A percentile compares a stretch with the other conserved stretches of the same genome.
Conservation (phyloP, 2,329 filamentous ascomycete genomes). For the Calycina herbarum region DNA sequence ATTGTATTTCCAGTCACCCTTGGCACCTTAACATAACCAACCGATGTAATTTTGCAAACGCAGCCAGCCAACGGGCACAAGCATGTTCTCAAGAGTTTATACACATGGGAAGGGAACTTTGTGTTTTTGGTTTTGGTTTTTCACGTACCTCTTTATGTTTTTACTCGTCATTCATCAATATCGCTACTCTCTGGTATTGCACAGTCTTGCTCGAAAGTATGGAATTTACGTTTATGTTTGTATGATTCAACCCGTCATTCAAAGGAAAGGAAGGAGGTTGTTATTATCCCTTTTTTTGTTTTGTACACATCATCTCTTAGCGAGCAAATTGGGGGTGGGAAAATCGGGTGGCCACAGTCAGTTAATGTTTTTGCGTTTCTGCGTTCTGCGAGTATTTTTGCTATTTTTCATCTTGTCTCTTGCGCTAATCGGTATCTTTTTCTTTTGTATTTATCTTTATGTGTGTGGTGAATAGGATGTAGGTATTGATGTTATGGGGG, state of each 20-base stretch:
- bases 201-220: not conserved
- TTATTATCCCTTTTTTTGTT: not conserved
- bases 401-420: not conserved
- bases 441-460: not conserved
- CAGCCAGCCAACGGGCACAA: not conserved
- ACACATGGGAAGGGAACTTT: not conserved
- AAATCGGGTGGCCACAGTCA: constrained; percentile 3
- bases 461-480: not conserved
- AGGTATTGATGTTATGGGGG: constrained; percentile 1
- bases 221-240: constrained; percentile 1
- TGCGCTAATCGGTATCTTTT: not conserved
- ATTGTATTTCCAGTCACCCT: not conserved
- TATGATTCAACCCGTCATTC: constrained; percentile 1
- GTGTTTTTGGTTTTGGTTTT: not conserved
- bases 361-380: not conserved
- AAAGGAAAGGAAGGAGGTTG: not conserved
- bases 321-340: constrained; percentile 5
- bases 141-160: not conserved
- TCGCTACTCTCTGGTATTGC: not conserved
- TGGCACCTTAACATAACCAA: not conserved
- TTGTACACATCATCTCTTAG: constrained; percentile 3
- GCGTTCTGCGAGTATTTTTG: not conserved
- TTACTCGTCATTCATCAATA: not conserved
- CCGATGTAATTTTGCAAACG: not conserved
- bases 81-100: constrained; percentile 5